A percentile compares a stretch with the other conserved stretches of the same genome.
phyloP scores from a whole-genome alignment of 2,329 filamentous ascomycete species.

The Fusarium protoensiforme region DNA sequence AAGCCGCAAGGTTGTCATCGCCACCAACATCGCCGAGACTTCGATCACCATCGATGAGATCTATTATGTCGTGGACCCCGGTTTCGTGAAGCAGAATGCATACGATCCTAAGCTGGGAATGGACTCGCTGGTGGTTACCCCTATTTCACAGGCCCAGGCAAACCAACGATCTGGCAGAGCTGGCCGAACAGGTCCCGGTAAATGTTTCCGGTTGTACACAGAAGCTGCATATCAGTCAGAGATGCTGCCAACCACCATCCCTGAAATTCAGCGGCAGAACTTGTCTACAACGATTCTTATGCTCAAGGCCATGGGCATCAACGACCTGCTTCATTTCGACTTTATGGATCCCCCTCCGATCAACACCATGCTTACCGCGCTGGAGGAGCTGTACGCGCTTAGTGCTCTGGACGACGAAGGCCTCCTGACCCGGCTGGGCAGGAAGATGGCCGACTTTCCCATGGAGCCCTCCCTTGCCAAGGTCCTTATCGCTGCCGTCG shows the following conservation, averaged over 20 bases:
- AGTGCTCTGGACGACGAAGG: slow-evolving; percentile 96
- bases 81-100: slow-evolving; percentile 97
- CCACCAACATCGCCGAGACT: slow-evolving; percentile 98
- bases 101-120: slow-evolving; percentile 98
- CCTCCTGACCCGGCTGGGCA: slow-evolving; percentile 86
- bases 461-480: slow-evolving; percentile 97
- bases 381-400: slow-evolving; percentile 94
- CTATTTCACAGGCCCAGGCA: slow-evolving; percentile 95
- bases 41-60: slow-evolving; percentile 98
- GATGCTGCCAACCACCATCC: slow-evolving; percentile 95
- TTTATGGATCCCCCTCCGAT: slow-evolving; percentile 99
- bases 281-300: slow-evolving; percentile 93
- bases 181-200: slow-evolving; percentile 93
- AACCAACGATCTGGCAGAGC: slow-evolving; percentile 94
- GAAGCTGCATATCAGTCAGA: slow-evolving; percentile 96
- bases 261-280: slow-evolving; percentile 96
- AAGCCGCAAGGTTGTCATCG: slow-evolving; percentile 92
- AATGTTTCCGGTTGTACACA: slow-evolving; percentile 95
- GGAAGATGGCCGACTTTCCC: slow-evolving; percentile 98
- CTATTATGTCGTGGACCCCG: slow-evolving; percentile 96
- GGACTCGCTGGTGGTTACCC: slow-evolving; percentile 95
- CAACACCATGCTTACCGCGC: slow-evolving; percentile 95
- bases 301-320: slow-evolving; percentile 99
- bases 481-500: slow-evolving; percentile 86
- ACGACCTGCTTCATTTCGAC: slow-evolving; percentile 95